Evolutionary conservation across 768 basidiomycete species (phyloP).

Genomic region (Hericium erinaceus): DNA sequence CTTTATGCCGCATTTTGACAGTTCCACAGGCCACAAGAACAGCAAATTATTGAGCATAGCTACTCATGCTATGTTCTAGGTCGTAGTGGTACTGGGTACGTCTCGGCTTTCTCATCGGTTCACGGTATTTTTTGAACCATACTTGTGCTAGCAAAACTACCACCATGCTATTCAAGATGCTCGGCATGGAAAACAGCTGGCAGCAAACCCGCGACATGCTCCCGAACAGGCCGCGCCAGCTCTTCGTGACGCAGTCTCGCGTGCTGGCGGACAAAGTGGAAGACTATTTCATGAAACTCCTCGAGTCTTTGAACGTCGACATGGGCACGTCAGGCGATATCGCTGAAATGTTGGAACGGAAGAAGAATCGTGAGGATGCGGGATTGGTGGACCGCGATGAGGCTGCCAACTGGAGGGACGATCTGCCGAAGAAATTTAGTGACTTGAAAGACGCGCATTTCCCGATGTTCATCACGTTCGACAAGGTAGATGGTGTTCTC

Average conservation of each 20-base stretch:
- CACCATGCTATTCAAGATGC: constrained; percentile 70
- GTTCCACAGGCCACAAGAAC: constrained; percentile 5
- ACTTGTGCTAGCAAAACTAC: constrained; percentile 55
- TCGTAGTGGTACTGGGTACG: constrained; percentile 64
- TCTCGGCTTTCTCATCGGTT: background rate
- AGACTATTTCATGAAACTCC: constrained; percentile 48
- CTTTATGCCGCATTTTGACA: background rate
- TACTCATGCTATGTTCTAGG: constrained; percentile 20
- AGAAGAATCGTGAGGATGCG: constrained; percentile 18
- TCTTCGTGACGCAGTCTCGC: constrained; percentile 69
- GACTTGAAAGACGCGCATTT: constrained; percentile 51
- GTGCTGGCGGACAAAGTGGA: constrained; percentile 58
- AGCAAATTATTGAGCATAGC: constrained; percentile 7
- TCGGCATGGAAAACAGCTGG: constrained; percentile 54
- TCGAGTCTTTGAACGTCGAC: constrained; percentile 32
- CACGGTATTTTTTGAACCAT: background rate
- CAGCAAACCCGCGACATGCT: constrained; percentile 23
- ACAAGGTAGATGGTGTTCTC: constrained; percentile 33
- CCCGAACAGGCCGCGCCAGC: constrained; percentile 44
- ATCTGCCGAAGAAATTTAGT: constrained; percentile 46
- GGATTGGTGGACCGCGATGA: constrained; percentile 31
- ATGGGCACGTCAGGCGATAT: constrained; percentile 31
- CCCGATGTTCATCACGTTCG: constrained; percentile 61
- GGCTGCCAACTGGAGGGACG: constrained; percentile 28
- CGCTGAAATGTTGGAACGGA: constrained; percentile 14